Conservation (phyloP, 2,329 filamentous ascomycete species). For the Phaeomoniella chlamydospora region DNA sequence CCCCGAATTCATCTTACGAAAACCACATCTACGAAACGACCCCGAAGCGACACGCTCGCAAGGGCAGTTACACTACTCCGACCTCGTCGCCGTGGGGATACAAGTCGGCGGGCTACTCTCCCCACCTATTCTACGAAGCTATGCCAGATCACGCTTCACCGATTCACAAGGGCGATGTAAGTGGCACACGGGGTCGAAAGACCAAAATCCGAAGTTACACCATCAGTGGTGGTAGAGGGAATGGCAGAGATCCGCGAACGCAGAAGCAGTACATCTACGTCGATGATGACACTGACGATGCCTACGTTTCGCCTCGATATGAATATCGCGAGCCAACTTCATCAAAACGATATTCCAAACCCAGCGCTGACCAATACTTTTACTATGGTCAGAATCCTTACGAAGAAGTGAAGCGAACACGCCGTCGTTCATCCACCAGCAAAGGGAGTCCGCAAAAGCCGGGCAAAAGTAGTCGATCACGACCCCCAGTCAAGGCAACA, state of each 20-base stretch:
- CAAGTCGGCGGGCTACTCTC: slow-evolving; percentile 28
- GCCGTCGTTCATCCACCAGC: slow-evolving; percentile 40
- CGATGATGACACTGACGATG: slow-evolving; percentile 39
- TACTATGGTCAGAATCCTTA: slow-evolving; percentile 38
- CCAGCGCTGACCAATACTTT: slow-evolving; percentile 35
- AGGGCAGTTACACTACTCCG: slow-evolving; percentile 37
- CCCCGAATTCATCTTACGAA: slow-evolving; percentile 6
- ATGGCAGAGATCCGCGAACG: slow-evolving; percentile 22
- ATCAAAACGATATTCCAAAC: slow-evolving; percentile 27
- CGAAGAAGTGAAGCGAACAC: slow-evolving; percentile 38
- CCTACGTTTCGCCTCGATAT: slow-evolving; percentile 30
- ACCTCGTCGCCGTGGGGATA: slow-evolving; percentile 23
- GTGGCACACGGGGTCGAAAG: slow-evolving; percentile 36
- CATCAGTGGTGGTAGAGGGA: slow-evolving; percentile 24
- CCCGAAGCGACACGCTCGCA: slow-evolving; percentile 39
- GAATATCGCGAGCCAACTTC: slow-evolving; percentile 32
- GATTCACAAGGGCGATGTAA: slow-evolving; percentile 48
- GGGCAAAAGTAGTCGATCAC: slow-evolving; percentile 19
- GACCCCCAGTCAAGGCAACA: slow-evolving; percentile 37
- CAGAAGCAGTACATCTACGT: slow-evolving; percentile 39
- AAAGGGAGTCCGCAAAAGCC: slow-evolving; percentile 26
- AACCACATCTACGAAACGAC: slow-evolving; percentile 16
- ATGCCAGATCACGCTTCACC: slow-evolving; percentile 34
- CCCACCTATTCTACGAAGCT: slow-evolving; percentile 29
- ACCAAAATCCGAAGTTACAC: slow-evolving; percentile 29